Evolutionary conservation across 1,284 basidiomycete species (phyloP), one percentile per base, ranked within the genome.

Genomic region (Heterobasidion annosum): DNA sequence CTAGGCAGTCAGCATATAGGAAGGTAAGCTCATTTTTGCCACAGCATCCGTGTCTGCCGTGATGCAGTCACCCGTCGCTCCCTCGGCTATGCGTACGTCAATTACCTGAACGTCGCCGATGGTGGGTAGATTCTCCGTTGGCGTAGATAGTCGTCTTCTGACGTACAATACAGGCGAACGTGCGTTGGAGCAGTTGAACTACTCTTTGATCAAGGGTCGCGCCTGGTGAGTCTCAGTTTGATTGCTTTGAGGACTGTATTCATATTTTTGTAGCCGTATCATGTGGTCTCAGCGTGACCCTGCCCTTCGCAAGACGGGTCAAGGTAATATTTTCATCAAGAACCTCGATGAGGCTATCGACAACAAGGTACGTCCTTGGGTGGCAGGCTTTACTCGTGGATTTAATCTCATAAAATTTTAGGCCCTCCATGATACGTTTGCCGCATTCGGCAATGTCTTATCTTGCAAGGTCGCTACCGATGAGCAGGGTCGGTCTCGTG

Each of bases 281-380:
- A 99, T 99, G 97, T 98, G 97, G 95, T 98, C 95, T 67, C 96
- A 99, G 83, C 93, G 97, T 71, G 97, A 99, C 78, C 97, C 97
- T 59, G 92, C 93, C 64, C 85, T 99, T 67, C 93, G 97, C 74
- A 98, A 99, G 84, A 98, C 95, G 62, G 95, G 95, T 62, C 94
- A 98, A 77, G 97, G 97, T 73, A 99, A 99, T 75, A 96, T 99
- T 69, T 99, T 99, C 78, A 99, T 99, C 79, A 99, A 99, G 81
- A 99, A 99, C 77, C 78, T 99, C 63, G 97, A 99, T 70, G 93
- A 97, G 73, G 81, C 82, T 60, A 99, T 99, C 65, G 97, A 99
- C 78, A 99, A 99, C 84, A 99, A 99, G 86, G 88, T 88, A 54
- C 53, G 67, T 66, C 16, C 8, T 7, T 35, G 37, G 0, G 33